phyloP scores from a whole-genome alignment of 2,329 filamentous ascomycete genomes.

The Talaromyces sp. region DNA sequence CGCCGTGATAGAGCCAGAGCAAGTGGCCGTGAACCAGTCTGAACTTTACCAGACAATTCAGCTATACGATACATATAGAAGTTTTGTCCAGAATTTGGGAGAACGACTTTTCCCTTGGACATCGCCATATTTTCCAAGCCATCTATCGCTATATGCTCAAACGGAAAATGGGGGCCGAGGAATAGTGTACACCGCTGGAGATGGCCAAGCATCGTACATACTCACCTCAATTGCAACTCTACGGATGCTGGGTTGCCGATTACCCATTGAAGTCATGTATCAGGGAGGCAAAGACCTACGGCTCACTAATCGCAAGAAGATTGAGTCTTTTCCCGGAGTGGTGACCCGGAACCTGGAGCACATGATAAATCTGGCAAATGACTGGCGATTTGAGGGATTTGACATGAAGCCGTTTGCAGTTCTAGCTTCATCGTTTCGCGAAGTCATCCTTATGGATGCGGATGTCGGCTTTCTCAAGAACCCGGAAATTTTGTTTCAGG shows the following conservation, averaged over 20 bases:
- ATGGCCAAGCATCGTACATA: conserved; percentile 40
- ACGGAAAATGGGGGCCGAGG: conserved; percentile 39
- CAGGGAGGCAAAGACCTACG: conserved; percentile 39
- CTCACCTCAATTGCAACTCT: conserved; percentile 37
- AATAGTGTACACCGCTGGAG: conserved; percentile 42
- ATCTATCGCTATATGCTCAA: conserved; percentile 40
- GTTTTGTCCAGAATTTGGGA: conserved; percentile 33
- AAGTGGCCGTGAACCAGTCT: conserved; percentile 1
- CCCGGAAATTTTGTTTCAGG: conserved; percentile 39
- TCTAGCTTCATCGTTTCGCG: conserved; percentile 43
- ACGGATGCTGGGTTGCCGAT: too few species aligned
- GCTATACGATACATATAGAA: conserved; percentile 40
- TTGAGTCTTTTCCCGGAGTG: conserved; percentile 41
- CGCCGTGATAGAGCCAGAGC: conserved; percentile 1
- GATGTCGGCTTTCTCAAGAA: conserved; percentile 42
- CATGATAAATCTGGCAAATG: conserved; percentile 41
- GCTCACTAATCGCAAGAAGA: conserved; percentile 36
- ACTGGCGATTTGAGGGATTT: conserved; percentile 42
- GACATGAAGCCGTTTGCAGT: conserved; percentile 46
- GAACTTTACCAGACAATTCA: conserved; percentile 30
- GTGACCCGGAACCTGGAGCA: conserved; percentile 40
- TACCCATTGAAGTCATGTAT: too few species aligned
- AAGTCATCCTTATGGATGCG: conserved; percentile 45
- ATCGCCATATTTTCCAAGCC: conserved; percentile 40
- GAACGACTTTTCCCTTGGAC: conserved; percentile 27